Evolutionary conservation across 2,329 filamentous ascomycete genomes (phyloP).

Genomic region (Pseudophaeomoniella oleicola): DNA sequence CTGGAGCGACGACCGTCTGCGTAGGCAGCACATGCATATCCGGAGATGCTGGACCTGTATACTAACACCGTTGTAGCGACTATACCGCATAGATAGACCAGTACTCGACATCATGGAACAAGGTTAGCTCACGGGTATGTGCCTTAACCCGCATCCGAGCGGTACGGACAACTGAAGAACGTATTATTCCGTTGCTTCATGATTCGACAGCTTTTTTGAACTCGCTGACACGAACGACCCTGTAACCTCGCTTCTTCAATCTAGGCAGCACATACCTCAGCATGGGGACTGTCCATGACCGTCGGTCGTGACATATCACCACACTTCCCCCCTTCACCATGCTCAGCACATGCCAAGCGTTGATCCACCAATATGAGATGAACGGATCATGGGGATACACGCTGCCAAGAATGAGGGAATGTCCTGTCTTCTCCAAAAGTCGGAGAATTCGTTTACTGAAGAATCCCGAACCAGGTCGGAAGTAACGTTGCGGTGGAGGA

Average conservation of each 20-base stretch:
- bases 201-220: too few relatives aligned
- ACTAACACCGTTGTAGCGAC: too few relatives aligned
- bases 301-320: constrained; percentile 73
- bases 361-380: constrained; percentile 52
- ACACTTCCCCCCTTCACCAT: constrained; percentile 65
- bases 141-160: too few relatives aligned
- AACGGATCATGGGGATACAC: constrained; percentile 91
- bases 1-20: too few relatives aligned
- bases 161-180: too few relatives aligned
- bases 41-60: too few relatives aligned
- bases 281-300: constrained; percentile 75
- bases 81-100: too few relatives aligned
- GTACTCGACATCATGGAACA: too few relatives aligned
- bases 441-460: constrained; percentile 58
- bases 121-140: too few relatives aligned
- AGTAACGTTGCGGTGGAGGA: constrained; percentile 43
- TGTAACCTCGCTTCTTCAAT: constrained; percentile 54
- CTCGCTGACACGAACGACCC: constrained; percentile 55
- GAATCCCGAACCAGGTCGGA: constrained; percentile 72
- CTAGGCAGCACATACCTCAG: constrained; percentile 57
- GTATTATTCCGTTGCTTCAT: too few relatives aligned
- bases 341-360: constrained; percentile 66
- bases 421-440: constrained; percentile 46
- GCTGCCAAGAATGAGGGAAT: constrained; percentile 62
- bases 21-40: too few relatives aligned